Conservation (phyloP, 2,329 filamentous ascomycete species). For the Fusarium coffeatum region DNA sequence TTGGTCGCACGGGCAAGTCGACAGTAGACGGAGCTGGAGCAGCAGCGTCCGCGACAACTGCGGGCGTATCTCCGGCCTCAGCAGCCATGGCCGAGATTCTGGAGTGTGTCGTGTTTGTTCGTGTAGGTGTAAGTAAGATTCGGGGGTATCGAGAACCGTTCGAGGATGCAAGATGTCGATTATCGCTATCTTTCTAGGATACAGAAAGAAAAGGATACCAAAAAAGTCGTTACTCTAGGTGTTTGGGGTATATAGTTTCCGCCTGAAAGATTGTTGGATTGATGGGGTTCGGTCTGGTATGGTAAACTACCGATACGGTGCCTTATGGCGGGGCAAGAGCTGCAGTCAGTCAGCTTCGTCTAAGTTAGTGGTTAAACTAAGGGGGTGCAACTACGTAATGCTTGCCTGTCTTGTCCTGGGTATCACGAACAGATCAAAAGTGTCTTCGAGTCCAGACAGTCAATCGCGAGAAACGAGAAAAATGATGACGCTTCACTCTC, state of each 20-base stretch:
- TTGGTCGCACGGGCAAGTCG: constrained; percentile 49
- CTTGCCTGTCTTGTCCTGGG: background rate
- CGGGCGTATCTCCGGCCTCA: constrained; percentile 44
- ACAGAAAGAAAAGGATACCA: background rate
- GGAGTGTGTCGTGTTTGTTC: constrained; percentile 12
- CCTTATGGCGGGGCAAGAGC: constrained; percentile 40
- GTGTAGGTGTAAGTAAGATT: background rate
- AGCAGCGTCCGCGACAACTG: constrained; percentile 34
- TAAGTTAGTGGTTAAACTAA: constrained; percentile 10
- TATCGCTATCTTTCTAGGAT: constrained; percentile 23
- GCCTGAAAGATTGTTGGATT: constrained; percentile 18
- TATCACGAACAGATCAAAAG: constrained; percentile 18
- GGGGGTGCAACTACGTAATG: constrained; percentile 34
- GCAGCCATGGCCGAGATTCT: constrained; percentile 46
- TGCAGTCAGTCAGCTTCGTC: constrained; percentile 34
- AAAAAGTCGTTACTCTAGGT: constrained; percentile 21
- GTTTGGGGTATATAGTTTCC: constrained; percentile 15
- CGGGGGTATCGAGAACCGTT: background rate
- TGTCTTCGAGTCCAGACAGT: background rate
- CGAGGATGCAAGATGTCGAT: background rate
- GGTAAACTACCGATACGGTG: background rate
- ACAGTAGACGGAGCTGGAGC: constrained; percentile 28
- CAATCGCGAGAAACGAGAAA: background rate
- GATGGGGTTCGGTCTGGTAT: constrained; percentile 17
- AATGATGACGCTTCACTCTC: constrained; percentile 3